Base-by-base conservation (phyloP, 805 yeast genomes). In the Yarrowia sp. region DNA sequence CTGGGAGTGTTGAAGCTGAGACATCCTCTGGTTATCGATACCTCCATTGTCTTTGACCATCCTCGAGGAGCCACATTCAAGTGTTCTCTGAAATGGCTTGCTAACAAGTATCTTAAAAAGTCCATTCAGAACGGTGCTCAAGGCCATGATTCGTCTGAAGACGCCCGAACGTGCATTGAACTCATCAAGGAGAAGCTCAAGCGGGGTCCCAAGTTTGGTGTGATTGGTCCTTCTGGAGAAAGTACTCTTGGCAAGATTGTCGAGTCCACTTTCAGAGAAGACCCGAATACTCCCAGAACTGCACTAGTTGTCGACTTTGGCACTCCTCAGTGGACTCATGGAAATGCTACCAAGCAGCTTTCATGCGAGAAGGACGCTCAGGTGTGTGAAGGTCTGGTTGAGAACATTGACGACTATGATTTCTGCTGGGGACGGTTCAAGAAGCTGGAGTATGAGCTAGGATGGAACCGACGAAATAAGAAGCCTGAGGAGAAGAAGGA, bases 71-170 rank as follows among this genome's bases (percentile, higher is more conserved):
- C 87, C 0, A 96, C 96, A 0, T 81, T 81, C 67, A 89, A 86
- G 71, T 93, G 97, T 1, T 83, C 96, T 0, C 79, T 93, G 66
- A 86, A 83, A 72, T 86, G 86, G 79, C 78, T 95, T n/a, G 80
- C 92, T 1, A 75, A 79, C 10, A 82, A 80, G 65, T 83, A 80
- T 72, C 76, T 92, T 42, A 75, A 79, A 17, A 76, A 82, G 58
- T 76, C 74, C 0, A 93, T 93, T 61, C 98, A 95, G 74, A 76
- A 76, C 31, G 86, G 88, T n/a, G 80, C 80, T 31, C 68, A 74
- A 3, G 96, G 96, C 1, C 98, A 93, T 75, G 89, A 92, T 63
- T 88, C 98, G 0, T 81, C 88, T 4, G 97, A 90, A 72, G 99
- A 93, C 73, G 88, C 96, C 11, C 74, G 74, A 33, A 86, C 96